Conservation (phyloP, 1,284 basidiomycete genomes). For the Moniliophthora roreri region DNA sequence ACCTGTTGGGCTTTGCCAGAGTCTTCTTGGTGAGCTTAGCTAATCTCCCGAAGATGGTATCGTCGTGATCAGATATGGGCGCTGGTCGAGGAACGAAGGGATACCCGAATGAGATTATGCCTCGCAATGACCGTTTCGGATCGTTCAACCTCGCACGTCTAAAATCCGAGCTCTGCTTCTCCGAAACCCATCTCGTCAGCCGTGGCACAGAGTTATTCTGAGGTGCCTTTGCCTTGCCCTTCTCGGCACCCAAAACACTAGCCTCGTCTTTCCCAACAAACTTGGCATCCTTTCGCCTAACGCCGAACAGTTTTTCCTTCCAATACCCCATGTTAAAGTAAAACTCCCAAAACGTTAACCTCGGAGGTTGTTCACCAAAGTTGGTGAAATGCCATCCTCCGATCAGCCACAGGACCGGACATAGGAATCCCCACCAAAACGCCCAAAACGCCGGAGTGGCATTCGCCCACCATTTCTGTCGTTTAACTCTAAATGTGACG, state of each 20-base stretch:
- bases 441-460: constrained; percentile 54
- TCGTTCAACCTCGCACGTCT: constrained; percentile 41
- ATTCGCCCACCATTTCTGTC: constrained; percentile 22
- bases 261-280: neutral
- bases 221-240: neutral
- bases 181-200: constrained; percentile 44
- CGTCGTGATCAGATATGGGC: constrained; percentile 11
- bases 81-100: constrained; percentile 41
- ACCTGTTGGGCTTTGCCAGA: constrained; percentile 33
- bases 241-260: constrained; percentile 17
- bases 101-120: constrained; percentile 43
- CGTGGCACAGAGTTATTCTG: constrained; percentile 19
- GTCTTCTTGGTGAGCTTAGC: constrained; percentile 19
- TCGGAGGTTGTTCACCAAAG: constrained; percentile 40
- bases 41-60: constrained; percentile 14
- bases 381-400: constrained; percentile 68
- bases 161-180: constrained; percentile 41
- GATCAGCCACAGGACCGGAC: constrained; percentile 68
- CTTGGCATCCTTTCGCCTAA: constrained; percentile 15
- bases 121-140: constrained; percentile 40
- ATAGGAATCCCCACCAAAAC: constrained; percentile 70
- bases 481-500: constrained; percentile 25
- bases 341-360: constrained; percentile 41
- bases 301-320: constrained; percentile 30
- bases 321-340: constrained; percentile 36